phyloP scores from a whole-genome alignment of 1,284 basidiomycete genomes.

The Sanghuangporus baumii region DNA sequence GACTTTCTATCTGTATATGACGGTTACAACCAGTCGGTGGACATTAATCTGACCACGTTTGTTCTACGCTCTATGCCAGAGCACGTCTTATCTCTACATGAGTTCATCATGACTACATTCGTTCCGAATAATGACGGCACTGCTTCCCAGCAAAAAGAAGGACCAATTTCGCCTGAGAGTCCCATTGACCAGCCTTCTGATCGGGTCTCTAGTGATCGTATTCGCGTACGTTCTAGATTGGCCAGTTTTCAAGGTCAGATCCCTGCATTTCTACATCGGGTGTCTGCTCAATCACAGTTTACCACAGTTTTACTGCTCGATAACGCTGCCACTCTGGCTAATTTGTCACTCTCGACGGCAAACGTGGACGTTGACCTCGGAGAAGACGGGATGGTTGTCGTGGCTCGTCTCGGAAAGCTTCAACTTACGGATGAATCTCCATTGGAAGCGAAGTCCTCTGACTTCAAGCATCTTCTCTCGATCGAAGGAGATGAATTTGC shows the following conservation, averaged over 20 bases:
- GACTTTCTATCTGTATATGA: conserved; percentile 83
- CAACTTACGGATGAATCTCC: conserved; percentile 78
- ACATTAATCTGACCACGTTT: conserved; percentile 90
- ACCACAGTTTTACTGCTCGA: conserved; percentile 80
- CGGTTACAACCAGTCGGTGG: conserved; percentile 85
- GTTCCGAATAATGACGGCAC: conserved; percentile 44
- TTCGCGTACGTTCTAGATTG: conserved; percentile 81
- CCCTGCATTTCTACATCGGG: neutral
- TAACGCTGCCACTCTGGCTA: conserved; percentile 69
- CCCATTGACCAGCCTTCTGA: conserved; percentile 20
- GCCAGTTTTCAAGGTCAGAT: conserved; percentile 77
- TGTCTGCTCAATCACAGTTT: conserved; percentile 16
- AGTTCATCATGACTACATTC: conserved; percentile 98
- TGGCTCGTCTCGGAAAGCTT: conserved; percentile 83
- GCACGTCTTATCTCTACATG: conserved; percentile 88
- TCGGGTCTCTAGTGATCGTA: conserved; percentile 44
- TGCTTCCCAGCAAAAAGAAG: conserved; percentile 13
- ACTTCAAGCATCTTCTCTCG: conserved; percentile 86
- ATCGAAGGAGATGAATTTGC: conserved; percentile 96
- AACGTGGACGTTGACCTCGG: conserved; percentile 80
- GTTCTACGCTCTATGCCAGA: conserved; percentile 88
- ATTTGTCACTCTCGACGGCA: conserved; percentile 88
- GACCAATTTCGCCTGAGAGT: conserved; percentile 22
- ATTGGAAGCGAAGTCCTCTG: conserved; percentile 46
- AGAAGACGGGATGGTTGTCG: conserved; percentile 73